phyloP scores from a whole-genome alignment of 2,329 filamentous ascomycete genomes.

The Aureobasidium zeae region DNA sequence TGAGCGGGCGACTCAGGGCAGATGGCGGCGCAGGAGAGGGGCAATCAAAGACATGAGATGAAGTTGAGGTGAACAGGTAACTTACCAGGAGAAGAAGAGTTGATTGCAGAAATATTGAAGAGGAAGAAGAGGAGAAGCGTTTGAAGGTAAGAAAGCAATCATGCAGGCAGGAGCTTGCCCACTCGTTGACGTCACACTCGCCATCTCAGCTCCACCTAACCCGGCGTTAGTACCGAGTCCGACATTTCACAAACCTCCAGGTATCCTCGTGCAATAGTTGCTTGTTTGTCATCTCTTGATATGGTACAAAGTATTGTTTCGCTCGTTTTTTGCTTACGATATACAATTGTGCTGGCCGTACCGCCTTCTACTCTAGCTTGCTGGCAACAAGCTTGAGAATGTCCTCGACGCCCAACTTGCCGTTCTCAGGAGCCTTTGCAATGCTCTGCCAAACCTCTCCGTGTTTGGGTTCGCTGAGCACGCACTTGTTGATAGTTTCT shows the following conservation, averaged over 20 bases:
- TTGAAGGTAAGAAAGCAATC: constrained; percentile 16
- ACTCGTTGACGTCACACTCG: constrained; percentile 2
- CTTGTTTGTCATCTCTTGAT: no score
- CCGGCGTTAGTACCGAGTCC: no score
- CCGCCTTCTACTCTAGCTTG: constrained; percentile 35
- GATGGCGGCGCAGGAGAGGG: constrained; percentile 18
- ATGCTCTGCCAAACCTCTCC: constrained; percentile 86
- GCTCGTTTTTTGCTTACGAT: neutral
- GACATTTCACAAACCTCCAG: no score
- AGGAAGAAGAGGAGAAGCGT: constrained; percentile 14
- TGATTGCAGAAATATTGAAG: constrained; percentile 4
- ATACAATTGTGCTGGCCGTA: neutral
- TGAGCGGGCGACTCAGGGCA: constrained; percentile 15
- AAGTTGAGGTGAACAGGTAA: neutral
- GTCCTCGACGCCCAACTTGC: constrained; percentile 65
- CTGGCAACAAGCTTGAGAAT: constrained; percentile 69
- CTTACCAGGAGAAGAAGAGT: constrained; percentile 10
- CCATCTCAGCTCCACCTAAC: constrained; percentile 1
- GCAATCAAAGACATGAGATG: constrained; percentile 16
- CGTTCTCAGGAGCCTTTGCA: constrained; percentile 77
- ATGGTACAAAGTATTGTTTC: no score
- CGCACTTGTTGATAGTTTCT: constrained; percentile 74
- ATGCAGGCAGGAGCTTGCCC: constrained; percentile 1
- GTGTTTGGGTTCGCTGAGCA: constrained; percentile 77
- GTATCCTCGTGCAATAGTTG: no score